phyloP scores from a whole-genome alignment of 1,284 basidiomycete genomes.

The Boletellus deceptivus region DNA sequence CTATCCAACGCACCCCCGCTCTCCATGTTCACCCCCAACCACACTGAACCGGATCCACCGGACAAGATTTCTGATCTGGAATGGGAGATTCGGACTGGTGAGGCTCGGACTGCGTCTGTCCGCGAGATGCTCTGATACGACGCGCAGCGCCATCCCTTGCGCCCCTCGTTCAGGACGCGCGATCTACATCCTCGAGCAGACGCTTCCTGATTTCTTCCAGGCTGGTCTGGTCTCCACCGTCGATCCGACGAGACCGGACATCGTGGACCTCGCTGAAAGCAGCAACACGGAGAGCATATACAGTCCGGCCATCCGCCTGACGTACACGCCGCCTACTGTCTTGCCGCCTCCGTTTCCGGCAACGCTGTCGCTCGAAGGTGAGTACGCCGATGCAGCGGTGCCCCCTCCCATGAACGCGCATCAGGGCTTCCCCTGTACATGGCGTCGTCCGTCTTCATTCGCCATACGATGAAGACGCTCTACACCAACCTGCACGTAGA shows the following conservation, averaged over 20 bases:
- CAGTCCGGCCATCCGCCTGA: conserved; percentile 50
- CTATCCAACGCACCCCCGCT: conserved; percentile 26
- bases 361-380: conserved; percentile 68
- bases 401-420: not conserved
- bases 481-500: conserved; percentile 63
- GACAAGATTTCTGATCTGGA: conserved; percentile 43
- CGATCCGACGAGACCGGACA: conserved; percentile 37
- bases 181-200: conserved; percentile 63
- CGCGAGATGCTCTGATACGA: conserved; percentile 34
- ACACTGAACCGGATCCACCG: conserved; percentile 5
- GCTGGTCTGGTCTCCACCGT: conserved; percentile 60
- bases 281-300: conserved; percentile 49
- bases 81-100: conserved; percentile 68
- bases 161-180: conserved; percentile 53
- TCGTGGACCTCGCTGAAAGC: conserved; percentile 22
- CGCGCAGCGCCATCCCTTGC: conserved; percentile 5
- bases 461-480: conserved; percentile 70
- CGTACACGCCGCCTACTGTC: conserved; percentile 63
- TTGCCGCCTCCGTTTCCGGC: conserved; percentile 68
- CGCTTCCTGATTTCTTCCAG: conserved; percentile 70
- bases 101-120: conserved; percentile 15
- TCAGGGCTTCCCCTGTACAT: conserved; percentile 68
- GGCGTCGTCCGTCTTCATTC: conserved; percentile 64
- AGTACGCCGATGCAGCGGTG: conserved; percentile 10
- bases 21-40: conserved; percentile 32